A percentile compares a stretch with the other conserved stretches of the same genome.
phyloP scores from a whole-genome alignment of 805 yeast genomes.

The Blastobotrys chiropterorum region DNA sequence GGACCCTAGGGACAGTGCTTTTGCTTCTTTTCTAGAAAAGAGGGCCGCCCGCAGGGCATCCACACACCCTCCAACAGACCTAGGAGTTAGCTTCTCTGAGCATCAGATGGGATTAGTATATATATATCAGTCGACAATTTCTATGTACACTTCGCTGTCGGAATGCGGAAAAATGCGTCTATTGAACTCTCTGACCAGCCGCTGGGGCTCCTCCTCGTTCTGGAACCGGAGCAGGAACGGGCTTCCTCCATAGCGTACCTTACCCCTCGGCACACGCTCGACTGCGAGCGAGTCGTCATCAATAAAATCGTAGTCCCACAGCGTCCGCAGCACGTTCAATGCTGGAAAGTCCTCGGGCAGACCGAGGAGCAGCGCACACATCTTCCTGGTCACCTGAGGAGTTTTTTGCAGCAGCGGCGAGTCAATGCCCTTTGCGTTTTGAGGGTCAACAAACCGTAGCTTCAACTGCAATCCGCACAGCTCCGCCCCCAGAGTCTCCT shows the following conservation, averaged over 20 bases:
- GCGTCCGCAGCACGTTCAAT: conserved; percentile 20
- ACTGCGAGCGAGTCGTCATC: conserved; percentile 29
- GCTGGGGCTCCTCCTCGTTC: conserved; percentile 26
- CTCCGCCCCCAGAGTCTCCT: conserved; percentile 43
- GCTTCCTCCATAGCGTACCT: conserved; percentile 27
- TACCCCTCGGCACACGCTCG: conserved; percentile 26
- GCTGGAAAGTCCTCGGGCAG: conserved; percentile 23
- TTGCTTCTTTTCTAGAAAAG: too few species aligned
- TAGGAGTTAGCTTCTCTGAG: too few species aligned
- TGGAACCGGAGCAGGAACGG: conserved; percentile 29
- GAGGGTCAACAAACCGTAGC: conserved; percentile 39
- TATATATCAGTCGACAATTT: conserved; percentile 26
- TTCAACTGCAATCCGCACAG: conserved; percentile 46
- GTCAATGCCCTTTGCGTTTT: conserved; percentile 14
- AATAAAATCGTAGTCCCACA: conserved; percentile 31
- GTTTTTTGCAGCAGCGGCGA: conserved; percentile 24
- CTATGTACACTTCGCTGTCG: conserved; percentile 23
- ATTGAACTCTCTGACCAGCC: conserved; percentile 28
- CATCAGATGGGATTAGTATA: too few species aligned
- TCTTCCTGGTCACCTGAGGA: conserved; percentile 20
- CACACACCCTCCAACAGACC: too few species aligned
- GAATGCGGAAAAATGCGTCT: conserved; percentile 25
- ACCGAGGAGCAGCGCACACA: conserved; percentile 29
- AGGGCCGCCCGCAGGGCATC: too few species aligned
- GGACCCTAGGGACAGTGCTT: too few species aligned